Percentiles rank a stretch among this genome's conserved stretches.
Evolutionary conservation across 225 moss, liverwort and hornwort species (phyloP).

Genomic region (Straminergon stramineum): DNA sequence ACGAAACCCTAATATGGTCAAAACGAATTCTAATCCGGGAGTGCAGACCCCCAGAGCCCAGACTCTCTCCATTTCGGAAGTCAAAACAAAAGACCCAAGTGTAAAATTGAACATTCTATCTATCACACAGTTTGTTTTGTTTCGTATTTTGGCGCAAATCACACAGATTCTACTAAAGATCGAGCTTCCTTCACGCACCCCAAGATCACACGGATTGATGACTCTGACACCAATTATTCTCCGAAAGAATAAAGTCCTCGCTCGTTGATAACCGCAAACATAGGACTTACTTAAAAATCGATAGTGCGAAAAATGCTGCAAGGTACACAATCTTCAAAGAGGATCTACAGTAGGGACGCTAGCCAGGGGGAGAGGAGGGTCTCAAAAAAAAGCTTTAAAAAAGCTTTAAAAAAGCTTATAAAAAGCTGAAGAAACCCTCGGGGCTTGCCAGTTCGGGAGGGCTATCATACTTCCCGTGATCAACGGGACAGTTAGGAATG

Average conservation of each 20-base stretch:
- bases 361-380: not conserved
- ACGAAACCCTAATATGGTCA: not conserved
- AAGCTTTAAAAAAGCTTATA: not conserved
- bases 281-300: not conserved
- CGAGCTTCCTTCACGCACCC: not conserved
- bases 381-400: not conserved
- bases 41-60: not conserved
- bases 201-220: not conserved
- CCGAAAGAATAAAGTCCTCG: not conserved
- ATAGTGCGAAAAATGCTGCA: not conserved
- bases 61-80: not conserved
- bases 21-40: not conserved
- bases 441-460: not conserved
- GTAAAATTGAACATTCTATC: not conserved
- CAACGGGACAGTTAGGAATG: constrained; percentile 36
- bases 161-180: too few relatives aligned
- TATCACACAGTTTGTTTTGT: not conserved
- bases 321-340: constrained; percentile 4
- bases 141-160: not conserved
- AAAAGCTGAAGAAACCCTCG: not conserved
- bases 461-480: not conserved
- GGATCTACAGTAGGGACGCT: not conserved
- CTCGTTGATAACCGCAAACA: not conserved
- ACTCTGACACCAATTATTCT: not conserved
- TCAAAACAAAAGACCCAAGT: not conserved